phyloP scores from a whole-genome alignment of 352 stramenopile species.

The Blastocystis sp. region DNA sequence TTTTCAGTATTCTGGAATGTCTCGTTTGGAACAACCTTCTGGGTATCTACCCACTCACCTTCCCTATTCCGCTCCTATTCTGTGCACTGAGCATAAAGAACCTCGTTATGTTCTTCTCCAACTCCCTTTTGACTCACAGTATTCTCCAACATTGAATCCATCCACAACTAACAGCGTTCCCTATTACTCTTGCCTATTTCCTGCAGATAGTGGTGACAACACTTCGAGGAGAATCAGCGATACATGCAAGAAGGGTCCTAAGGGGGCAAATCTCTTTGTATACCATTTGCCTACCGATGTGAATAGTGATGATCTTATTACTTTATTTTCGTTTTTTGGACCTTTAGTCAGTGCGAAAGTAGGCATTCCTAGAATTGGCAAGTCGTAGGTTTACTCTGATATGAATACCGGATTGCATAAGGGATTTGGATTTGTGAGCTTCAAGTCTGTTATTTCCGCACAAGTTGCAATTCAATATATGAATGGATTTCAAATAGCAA shows the following conservation, averaged over 20 bases:
- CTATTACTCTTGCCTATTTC: no score
- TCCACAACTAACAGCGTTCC: no score
- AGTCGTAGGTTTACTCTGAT: conserved; percentile 69
- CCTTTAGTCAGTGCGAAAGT: conserved; percentile 84
- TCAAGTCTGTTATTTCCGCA: conserved; percentile 80
- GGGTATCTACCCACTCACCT: no score
- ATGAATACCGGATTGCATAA: conserved; percentile 92
- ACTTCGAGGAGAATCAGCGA: background rate
- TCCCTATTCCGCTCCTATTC: no score
- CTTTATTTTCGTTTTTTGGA: conserved; percentile 87
- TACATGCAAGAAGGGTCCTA: conserved; percentile 66
- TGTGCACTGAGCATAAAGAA: no score
- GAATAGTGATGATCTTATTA: conserved; percentile 86
- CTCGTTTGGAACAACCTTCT: no score
- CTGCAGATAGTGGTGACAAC: no score
- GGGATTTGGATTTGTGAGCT: conserved; percentile 89
- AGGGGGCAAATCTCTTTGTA: conserved; percentile 92
- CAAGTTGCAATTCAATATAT: conserved; percentile 88
- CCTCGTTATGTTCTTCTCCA: no score
- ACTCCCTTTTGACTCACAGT: no score
- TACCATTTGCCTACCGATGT: conserved; percentile 94
- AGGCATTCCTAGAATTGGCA: background rate
- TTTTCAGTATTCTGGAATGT: no score
- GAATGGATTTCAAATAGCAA: conserved; percentile 96
- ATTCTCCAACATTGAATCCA: no score